phyloP scores from a whole-genome alignment of 1,284 basidiomycete species.

The Vanrija sp. region DNA sequence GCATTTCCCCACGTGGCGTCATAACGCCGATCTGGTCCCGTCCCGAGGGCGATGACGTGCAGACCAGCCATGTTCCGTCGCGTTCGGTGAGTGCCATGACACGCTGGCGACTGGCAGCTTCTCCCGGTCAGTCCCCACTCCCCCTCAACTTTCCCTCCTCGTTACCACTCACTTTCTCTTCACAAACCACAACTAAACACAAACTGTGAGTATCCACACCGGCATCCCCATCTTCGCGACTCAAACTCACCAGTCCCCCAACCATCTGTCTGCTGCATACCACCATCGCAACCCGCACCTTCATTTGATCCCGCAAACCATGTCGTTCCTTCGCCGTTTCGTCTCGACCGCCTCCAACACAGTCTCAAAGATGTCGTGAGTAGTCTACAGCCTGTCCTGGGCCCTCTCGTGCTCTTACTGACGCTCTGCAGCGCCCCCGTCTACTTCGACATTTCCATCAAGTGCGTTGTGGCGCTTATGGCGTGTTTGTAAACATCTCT shows the following conservation, averaged over 20 bases:
- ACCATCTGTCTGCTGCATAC: neutral
- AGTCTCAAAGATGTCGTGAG: conserved; percentile 44
- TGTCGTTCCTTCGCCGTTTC: conserved; percentile 47
- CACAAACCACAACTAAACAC: neutral
- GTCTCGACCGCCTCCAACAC: conserved; percentile 23
- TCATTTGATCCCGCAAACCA: conserved; percentile 8
- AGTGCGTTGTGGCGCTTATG: no score
- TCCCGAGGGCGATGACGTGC: no score
- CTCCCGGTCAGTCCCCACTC: neutral
- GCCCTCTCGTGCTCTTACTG: neutral
- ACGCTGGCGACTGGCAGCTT: neutral
- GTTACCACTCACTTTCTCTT: neutral
- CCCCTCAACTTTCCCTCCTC: conserved; percentile 1
- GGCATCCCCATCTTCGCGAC: conserved; percentile 3
- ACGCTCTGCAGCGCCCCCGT: neutral
- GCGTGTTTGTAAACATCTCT: neutral
- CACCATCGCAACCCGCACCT: neutral
- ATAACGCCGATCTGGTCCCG: no score
- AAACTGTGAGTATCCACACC: neutral
- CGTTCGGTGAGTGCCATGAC: no score
- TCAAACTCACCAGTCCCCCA: conserved; percentile 30
- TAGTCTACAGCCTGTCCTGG: neutral
- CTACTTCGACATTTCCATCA: neutral
- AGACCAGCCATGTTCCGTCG: no score
- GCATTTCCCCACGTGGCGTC: no score